Conservation (phyloP, 106 monocot genomes). For the Phalaenopsis equestris region DNA sequence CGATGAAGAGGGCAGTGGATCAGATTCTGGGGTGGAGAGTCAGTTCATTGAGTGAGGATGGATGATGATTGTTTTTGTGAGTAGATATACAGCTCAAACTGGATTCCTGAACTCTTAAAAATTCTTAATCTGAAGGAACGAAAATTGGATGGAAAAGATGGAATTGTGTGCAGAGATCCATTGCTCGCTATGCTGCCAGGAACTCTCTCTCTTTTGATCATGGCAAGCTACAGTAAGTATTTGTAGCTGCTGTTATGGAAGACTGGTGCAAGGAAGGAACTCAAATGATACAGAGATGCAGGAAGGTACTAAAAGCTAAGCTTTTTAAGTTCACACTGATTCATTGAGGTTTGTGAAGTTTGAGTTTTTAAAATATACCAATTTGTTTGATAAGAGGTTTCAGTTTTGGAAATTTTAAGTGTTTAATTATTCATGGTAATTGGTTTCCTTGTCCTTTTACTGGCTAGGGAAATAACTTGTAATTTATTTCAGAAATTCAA, state of each 20-base stretch:
- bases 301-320: neutral
- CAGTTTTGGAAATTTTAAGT: no score
- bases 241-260: neutral
- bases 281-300: neutral
- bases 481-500: no score
- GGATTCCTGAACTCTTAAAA: neutral
- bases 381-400: no score
- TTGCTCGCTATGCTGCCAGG: neutral
- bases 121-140: neutral
- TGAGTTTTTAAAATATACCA: no score
- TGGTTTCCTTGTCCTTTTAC: no score
- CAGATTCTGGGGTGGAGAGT: constrained; percentile 80
- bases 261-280: neutral
- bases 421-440: no score
- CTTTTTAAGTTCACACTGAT: neutral
- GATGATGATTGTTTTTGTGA: neutral
- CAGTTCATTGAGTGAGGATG: constrained; percentile 54
- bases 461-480: no score
- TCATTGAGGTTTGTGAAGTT: no score
- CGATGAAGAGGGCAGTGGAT: constrained; percentile 44
- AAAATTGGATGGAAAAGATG: neutral
- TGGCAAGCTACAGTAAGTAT: neutral
- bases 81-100: neutral
- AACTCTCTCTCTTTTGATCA: neutral
- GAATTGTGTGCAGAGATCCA: neutral